phyloP scores from a whole-genome alignment of 2,329 filamentous ascomycete species.

The Talaromyces sp. region DNA sequence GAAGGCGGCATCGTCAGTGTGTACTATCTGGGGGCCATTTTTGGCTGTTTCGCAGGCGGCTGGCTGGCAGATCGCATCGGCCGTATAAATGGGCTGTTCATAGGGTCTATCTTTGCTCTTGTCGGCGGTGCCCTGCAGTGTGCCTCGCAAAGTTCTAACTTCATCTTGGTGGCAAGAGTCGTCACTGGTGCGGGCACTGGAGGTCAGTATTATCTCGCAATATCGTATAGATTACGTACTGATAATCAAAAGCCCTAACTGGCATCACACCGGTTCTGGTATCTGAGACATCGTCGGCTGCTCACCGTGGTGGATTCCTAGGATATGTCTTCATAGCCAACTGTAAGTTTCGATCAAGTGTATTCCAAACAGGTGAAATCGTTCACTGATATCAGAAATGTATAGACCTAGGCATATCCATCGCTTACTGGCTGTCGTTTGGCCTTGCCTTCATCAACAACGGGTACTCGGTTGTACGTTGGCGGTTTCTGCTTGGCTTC shows the following conservation, averaged over 20 bases:
- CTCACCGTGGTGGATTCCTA: slow-evolving; percentile 47
- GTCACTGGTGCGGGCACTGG: slow-evolving; percentile 54
- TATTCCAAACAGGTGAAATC: not conserved
- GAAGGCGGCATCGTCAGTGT: slow-evolving; percentile 54
- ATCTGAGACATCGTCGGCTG: slow-evolving; percentile 48
- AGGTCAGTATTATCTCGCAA: slow-evolving; percentile 22
- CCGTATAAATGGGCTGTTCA: slow-evolving; percentile 51
- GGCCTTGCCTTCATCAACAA: slow-evolving; percentile 34
- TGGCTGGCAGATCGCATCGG: slow-evolving; percentile 53
- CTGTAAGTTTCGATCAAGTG: slow-evolving; percentile 28
- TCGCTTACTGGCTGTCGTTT: slow-evolving; percentile 38
- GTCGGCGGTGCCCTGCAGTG: slow-evolving; percentile 51
- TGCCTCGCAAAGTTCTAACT: slow-evolving; percentile 44
- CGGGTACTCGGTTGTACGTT: slow-evolving; percentile 33
- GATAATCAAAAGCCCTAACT: slow-evolving; percentile 35
- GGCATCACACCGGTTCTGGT: slow-evolving; percentile 51
- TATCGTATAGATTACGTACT: not conserved
- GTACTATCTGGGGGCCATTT: slow-evolving; percentile 53
- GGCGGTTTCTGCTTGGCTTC: slow-evolving; percentile 35
- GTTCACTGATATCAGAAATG: not conserved
- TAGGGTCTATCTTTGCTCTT: slow-evolving; percentile 48
- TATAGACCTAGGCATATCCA: slow-evolving; percentile 46
- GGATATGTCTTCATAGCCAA: slow-evolving; percentile 54
- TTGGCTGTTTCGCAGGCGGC: slow-evolving; percentile 50
- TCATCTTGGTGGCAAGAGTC: slow-evolving; percentile 51